Percentiles rank a stretch among this genome's conserved stretches.
Conservation (phyloP, 768 basidiomycete species). For the Russula sp. region DNA sequence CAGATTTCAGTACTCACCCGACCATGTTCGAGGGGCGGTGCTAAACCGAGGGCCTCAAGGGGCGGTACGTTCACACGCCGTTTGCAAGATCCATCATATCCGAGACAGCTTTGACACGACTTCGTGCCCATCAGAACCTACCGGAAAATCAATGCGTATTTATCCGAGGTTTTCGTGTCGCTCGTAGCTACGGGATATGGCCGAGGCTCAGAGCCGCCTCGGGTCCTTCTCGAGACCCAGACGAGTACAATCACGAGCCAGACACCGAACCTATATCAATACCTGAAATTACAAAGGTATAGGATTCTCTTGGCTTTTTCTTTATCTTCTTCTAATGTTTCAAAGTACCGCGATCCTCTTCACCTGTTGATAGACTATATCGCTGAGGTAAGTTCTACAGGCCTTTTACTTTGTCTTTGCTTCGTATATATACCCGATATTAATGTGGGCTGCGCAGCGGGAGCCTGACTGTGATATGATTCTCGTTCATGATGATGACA, state of each 20-base stretch:
- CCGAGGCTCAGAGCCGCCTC: not conserved
- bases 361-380: not conserved
- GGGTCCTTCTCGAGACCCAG: not conserved
- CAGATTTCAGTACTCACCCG: not conserved
- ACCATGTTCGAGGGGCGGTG: not conserved
- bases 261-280: not conserved
- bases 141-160: not conserved
- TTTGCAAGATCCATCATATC: not conserved
- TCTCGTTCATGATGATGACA: not conserved
- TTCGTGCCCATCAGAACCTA: too few species aligned
- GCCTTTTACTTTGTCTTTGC: not conserved
- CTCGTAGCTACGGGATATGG: not conserved
- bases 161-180: not conserved
- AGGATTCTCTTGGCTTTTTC: not conserved
- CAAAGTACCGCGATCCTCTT: conserved; percentile 2
- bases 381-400: not conserved
- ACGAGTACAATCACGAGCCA: not conserved
- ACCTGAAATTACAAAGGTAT: not conserved
- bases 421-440: not conserved
- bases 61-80: not conserved
- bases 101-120: not conserved
- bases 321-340: not conserved
- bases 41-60: not conserved
- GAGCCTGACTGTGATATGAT: not conserved
- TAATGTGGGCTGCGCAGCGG: not conserved